These are phyloP conservation scores for Hanseniaspora vineae DNA, from an alignment of 805 yeast species.

Conservation along the genomic window DNA sequence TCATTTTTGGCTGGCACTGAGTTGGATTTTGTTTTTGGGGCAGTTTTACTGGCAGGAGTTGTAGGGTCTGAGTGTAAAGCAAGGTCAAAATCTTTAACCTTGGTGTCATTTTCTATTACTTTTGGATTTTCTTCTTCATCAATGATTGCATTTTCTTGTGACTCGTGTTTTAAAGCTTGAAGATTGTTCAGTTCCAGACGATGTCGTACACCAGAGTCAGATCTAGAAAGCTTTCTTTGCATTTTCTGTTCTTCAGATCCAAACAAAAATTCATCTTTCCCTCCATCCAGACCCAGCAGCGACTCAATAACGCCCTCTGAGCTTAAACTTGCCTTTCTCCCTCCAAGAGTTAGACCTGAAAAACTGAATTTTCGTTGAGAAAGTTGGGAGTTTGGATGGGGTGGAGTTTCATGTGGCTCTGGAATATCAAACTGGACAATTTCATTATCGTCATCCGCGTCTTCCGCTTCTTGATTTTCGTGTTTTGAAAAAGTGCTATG, in stretches of 20 bases:
- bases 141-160: slow-evolving; percentile 5
- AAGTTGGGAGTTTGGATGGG: not conserved
- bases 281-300: slow-evolving; percentile 20
- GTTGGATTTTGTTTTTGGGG: not conserved
- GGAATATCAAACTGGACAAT: not conserved
- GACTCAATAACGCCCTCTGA: slow-evolving; percentile 5
- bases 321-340: slow-evolving; percentile 3
- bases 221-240: slow-evolving; percentile 1
- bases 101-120: slow-evolving; percentile 4
- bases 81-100: not conserved
- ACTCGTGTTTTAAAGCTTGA: slow-evolving; percentile 11
- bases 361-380: slow-evolving; percentile 3
- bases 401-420: slow-evolving; percentile 1
- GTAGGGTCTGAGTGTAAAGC: slow-evolving; percentile 1
- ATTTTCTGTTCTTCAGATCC: slow-evolving; percentile 10
- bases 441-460: too few relatives aligned
- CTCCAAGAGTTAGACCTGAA: slow-evolving; percentile 1
- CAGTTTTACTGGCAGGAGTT: not conserved
- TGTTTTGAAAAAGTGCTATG: too few relatives aligned
- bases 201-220: slow-evolving; percentile 18
- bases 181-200: slow-evolving; percentile 19
- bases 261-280: slow-evolving; percentile 20
- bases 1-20: not conserved
- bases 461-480: too few relatives aligned
- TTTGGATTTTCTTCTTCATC: slow-evolving; percentile 7